Base-by-base conservation (phyloP, 1,284 basidiomycete genomes). In the Earliella scabrosa region DNA sequence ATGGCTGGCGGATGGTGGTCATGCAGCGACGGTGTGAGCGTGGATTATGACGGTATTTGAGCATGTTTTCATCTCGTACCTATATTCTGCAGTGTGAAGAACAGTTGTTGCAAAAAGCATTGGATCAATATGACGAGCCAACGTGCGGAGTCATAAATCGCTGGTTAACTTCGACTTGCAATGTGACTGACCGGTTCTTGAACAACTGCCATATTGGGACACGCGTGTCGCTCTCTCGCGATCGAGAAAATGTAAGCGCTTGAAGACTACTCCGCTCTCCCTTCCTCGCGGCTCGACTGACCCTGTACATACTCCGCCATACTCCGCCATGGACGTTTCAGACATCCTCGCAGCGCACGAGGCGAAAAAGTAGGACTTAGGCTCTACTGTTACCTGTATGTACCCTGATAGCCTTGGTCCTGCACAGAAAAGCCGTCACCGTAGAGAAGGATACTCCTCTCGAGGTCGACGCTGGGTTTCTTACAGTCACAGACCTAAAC, bases 401-500 rank as follows among this genome's bases (percentile, higher is more conserved):
- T 7, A 9, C 35, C 35, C 38, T 39, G 46, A 20, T 21, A 10
- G 11, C 21, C 18, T 27, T 47, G 14, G 40, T 47, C 39, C 41
- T 52, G 2, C 13, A 18, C 65, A 93, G 90, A 68, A 85, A 88
- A 74, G 79, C 85, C 32, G 77, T 85, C 41, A 73, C 80, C 13
- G 86, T 93, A 55, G 85, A 92, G 67, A 93, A 93, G 71, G 88
- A 92, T 52, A 87, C 86, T 9, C 88, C 93, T 2, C 82, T 95
- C 60, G 86, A 90, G 53, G 77, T 95, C 61, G 96, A 99, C 74
- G 69, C 88, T 8, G 95, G 92, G 16, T 83, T 92, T 40, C 79
- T 99, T 21, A 85, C 90, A 0, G 92, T 93, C 1, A 93, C 93
- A 54, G 97, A 99, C 77, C 82, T 83, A 6, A 96, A 94, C 70